Conservation (phyloP, 352 stramenopile genomes). For the Globisporangium splendens region DNA sequence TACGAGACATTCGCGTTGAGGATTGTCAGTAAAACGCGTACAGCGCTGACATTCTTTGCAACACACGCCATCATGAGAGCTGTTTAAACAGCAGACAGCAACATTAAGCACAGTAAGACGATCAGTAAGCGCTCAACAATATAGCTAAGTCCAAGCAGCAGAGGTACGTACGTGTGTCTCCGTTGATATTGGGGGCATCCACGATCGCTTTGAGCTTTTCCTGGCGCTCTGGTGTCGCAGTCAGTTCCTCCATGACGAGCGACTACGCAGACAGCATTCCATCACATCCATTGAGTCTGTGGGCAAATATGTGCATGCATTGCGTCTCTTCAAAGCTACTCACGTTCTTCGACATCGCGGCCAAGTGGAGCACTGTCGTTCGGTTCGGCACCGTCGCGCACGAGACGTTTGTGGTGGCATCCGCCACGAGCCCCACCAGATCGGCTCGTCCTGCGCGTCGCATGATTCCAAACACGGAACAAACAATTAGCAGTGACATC, state of each 20-base stretch:
- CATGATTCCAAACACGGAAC: background rate
- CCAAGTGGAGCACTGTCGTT: constrained; percentile 76
- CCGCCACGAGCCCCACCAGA: constrained; percentile 48
- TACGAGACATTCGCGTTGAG: constrained; percentile 34
- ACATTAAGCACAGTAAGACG: background rate
- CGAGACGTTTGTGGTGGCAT: constrained; percentile 53
- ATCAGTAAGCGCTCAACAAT: background rate
- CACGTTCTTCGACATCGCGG: constrained; percentile 73
- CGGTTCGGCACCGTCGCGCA: constrained; percentile 57
- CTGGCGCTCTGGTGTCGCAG: constrained; percentile 36
- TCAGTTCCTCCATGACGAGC: constrained; percentile 52
- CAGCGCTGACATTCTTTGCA: constrained; percentile 61
- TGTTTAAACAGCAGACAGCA: constrained; percentile 13
- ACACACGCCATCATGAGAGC: constrained; percentile 86
- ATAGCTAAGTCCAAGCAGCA: background rate
- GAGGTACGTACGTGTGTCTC: constrained; percentile 63
- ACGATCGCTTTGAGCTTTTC: constrained; percentile 46
- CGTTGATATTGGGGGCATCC: constrained; percentile 63
- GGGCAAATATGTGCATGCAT: background rate
- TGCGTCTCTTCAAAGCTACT: background rate
- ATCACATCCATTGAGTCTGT: background rate
- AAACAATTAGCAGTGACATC: background rate
- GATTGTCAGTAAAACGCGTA: constrained; percentile 36
- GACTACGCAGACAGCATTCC: constrained; percentile 22
- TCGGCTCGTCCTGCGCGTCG: constrained; percentile 49